Conservation (phyloP, 2,329 filamentous ascomycete species). For the Alternaria ethzedia region DNA sequence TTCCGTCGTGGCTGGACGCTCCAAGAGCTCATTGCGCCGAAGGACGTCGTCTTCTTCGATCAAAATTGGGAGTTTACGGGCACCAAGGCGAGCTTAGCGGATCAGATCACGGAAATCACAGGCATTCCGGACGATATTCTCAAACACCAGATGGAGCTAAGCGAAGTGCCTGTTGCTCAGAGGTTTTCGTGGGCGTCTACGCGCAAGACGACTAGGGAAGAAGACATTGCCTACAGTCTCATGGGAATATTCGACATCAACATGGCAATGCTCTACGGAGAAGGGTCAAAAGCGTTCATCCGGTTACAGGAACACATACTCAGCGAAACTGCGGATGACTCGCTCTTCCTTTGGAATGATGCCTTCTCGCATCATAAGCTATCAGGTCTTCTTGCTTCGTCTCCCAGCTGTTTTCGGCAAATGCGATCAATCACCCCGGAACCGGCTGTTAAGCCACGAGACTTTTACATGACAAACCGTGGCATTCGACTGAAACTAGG, state of each 20-base stretch:
- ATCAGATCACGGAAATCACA: constrained; percentile 8
- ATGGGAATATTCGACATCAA: constrained; percentile 21
- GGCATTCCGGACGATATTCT: constrained; percentile 11
- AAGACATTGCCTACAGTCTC: constrained; percentile 25
- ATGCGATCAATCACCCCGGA: constrained; percentile 5
- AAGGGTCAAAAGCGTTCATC: constrained; percentile 14
- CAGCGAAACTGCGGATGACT: constrained; percentile 6
- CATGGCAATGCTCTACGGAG: constrained; percentile 21
- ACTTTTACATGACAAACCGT: constrained; percentile 8
- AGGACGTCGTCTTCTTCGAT: constrained; percentile 14
- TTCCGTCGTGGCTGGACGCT: constrained; percentile 8
- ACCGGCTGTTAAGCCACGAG: constrained; percentile 2
- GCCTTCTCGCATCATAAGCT: neutral
- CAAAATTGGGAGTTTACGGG: constrained; percentile 11
- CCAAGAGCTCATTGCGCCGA: constrained; percentile 22
- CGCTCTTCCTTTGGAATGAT: constrained; percentile 12
- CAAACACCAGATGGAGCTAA: neutral
- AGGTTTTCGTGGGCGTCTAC: constrained; percentile 25
- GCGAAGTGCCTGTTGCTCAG: constrained; percentile 14
- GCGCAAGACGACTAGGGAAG: constrained; percentile 24
- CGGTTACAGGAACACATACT: constrained; percentile 17
- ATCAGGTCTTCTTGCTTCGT: constrained; percentile 5
- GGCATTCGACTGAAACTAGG: constrained; percentile 8
- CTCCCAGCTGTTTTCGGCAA: constrained; percentile 1
- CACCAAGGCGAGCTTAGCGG: neutral